Evolutionary conservation across 164 flowering plant species (phyloP), one percentile per base, ranked within the genome.

Genomic region (Warburgia ugandensis): DNA sequence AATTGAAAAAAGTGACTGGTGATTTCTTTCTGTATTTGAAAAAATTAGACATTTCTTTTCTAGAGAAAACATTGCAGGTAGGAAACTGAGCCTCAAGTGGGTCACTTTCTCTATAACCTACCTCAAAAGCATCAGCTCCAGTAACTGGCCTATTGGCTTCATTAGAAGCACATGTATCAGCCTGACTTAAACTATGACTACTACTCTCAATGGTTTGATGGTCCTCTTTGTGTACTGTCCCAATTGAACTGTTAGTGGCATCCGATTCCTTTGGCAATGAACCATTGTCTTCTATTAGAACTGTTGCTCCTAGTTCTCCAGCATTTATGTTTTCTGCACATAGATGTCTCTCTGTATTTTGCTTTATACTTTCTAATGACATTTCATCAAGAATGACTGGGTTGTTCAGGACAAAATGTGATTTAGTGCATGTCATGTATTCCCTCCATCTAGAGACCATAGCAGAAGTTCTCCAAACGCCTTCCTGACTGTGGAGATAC

Each of bases 391-490:
- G 11, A 58, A 23, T 20, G 16, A 47, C 40, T 42, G 48, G 17
- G 14, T 55, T 50, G 29, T 54, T 67, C 10, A 74, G 45, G 46
- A 48, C 38, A 42, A 43, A 13, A 30, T 61, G 73, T 21, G 75
- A 62, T 17, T 47, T 55, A 56, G 12, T 44, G 20, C 81, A 83
- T 60, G 64, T 63, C 64, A 71, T 55, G 61, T 73, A 81, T 47
- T 85, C 94, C 58, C 82, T 78, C 98, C 98, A 92, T 68, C 96
- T 78, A 31, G 98, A 92, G 48, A 92, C 72, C 95, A 92, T 78
- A 10, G 95, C 94, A 46, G 90, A 81, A 22, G 94, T 74, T 69
- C 98, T 83, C 77, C 83, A 67, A 11, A 69, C 78, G 54, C 98
- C 98, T 73, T 85, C 98, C 62, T 79, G 86, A 60, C 98, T 81